Percentiles rank a stretch among this genome's conserved stretches.
Evolutionary conservation across 768 basidiomycete species (phyloP).

Genomic region (Xanthoconium purpureum): DNA sequence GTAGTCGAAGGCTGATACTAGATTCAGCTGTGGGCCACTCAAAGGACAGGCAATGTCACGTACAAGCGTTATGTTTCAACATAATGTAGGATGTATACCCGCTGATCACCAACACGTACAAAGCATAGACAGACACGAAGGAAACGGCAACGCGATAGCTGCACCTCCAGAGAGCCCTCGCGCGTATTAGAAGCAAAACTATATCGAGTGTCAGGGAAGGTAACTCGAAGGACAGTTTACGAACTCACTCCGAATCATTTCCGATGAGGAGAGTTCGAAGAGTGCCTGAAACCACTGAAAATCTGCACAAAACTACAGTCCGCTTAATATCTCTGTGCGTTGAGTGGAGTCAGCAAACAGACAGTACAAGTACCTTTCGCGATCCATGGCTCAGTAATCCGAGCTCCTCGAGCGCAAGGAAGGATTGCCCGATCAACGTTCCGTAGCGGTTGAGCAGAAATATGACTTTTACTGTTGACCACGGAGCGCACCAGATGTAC

Average conservation of each 20-base stretch:
- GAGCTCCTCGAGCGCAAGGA: constrained; percentile 11
- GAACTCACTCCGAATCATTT: constrained; percentile 15
- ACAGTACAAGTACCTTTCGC: neutral
- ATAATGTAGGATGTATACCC: neutral
- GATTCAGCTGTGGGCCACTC: neutral
- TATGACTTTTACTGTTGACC: constrained; percentile 10
- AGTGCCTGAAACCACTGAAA: neutral
- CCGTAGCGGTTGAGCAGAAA: constrained; percentile 22
- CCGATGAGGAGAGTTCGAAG: constrained; percentile 3
- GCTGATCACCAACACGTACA: constrained; percentile 2
- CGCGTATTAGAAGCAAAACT: constrained; percentile 21
- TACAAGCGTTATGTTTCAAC: neutral
- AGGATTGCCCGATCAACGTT: constrained; percentile 7
- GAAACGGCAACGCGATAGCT: neutral
- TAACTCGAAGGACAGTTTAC: neutral
- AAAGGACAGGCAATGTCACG: neutral
- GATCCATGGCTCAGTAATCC: constrained; percentile 13
- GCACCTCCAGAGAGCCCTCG: constrained; percentile 20
- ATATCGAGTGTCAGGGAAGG: neutral
- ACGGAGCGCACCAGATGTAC: constrained; percentile 9
- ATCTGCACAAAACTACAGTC: constrained; percentile 10
- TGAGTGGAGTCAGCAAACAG: neutral
- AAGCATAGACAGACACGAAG: constrained; percentile 8
- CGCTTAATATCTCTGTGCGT: neutral
- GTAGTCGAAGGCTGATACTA: neutral